Evolutionary conservation across 345 rosid species (phyloP).

Genomic region (Cochlearia excelsa): DNA sequence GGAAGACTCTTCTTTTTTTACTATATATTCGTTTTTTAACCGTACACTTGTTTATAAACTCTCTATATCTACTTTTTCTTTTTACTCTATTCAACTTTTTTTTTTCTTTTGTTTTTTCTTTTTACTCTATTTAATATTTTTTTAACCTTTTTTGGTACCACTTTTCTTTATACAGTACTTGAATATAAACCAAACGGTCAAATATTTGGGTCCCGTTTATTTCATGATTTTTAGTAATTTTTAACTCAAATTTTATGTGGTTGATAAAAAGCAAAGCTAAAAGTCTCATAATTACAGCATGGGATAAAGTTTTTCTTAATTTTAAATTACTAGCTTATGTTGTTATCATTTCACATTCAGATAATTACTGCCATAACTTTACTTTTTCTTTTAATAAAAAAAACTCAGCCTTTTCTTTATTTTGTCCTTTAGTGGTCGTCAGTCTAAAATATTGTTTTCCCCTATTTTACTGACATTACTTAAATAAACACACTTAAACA

Average conservation of each 20-base stretch:
- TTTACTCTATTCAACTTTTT: conserved; percentile 9
- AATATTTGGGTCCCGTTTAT: conserved; percentile 35
- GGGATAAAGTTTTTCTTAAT: conserved; percentile 23
- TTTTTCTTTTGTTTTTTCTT: background rate
- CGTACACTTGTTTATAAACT: conserved; percentile 18
- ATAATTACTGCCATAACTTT: conserved; percentile 33
- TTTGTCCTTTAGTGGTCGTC: conserved; percentile 33
- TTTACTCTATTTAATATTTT: conserved; percentile 12
- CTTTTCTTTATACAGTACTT: conserved; percentile 31
- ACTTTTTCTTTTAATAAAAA: conserved; percentile 23
- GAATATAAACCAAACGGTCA: conserved; percentile 36
- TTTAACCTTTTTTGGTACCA: conserved; percentile 13
- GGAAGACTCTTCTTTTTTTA: background rate
- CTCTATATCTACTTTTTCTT: conserved; percentile 22
- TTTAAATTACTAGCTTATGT: conserved; percentile 22
- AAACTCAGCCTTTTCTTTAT: conserved; percentile 13
- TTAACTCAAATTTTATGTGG: conserved; percentile 22
- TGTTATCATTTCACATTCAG: conserved; percentile 35
- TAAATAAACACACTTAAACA: background rate
- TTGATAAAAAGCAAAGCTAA: conserved; percentile 34
- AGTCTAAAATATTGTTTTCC: conserved; percentile 17
- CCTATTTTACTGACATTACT: conserved; percentile 23
- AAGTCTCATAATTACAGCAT: conserved; percentile 40
- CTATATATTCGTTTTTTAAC: background rate
- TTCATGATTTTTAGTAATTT: conserved; percentile 32